Evolutionary conservation across 345 rosid species (phyloP), one percentile per base, ranked within the genome.

Genomic region (Pseudoturritis turrita): DNA sequence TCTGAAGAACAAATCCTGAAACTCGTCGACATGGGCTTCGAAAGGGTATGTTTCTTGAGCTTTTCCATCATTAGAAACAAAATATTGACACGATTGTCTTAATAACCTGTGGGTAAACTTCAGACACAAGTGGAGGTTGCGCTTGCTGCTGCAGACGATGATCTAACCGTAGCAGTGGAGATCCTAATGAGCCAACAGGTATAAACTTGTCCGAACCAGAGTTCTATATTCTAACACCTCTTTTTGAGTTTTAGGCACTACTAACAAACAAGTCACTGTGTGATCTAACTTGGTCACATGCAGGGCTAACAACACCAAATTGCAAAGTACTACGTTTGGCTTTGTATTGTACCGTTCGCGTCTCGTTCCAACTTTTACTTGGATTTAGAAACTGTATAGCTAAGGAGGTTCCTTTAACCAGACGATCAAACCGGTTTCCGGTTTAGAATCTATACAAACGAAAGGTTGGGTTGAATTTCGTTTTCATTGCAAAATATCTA

Each of bases 91-190:
- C 2, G 9, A 8, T 33, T 33, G 2, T 17, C 6, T 35, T 18
- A 49, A 21, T 11, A 21, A 10, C 70, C 12, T 62, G 5, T 33
- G 44, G 37, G 2, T 63, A 72, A 66, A 47, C 63, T 84, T 62
- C 90, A 95, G 99, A 95, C 92, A 39, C 98, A 91, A 70, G 97
- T 92, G 45, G 98, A 95, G 79, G 98, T 95, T 36, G 99, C 96
- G 3, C 65, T 95, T 11, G 96, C 99, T 43, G 99, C 98, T 37
- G 97, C 97, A 1, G 97, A 95, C 9, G 91, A 94, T 21, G 97
- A 91, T 79, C 86, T 91, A 65, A 87, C 79, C 53, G 89, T 91
- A 21, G 99, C 97, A 2, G 92, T 91, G 41, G 98, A 95, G 82
- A 95, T 95, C 77, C 87, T 94, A 23, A 90, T 87, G 96, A 91